Evolutionary conservation across 2,329 filamentous ascomycete genomes (phyloP).

Genomic region (Penicillium digitatum): DNA sequence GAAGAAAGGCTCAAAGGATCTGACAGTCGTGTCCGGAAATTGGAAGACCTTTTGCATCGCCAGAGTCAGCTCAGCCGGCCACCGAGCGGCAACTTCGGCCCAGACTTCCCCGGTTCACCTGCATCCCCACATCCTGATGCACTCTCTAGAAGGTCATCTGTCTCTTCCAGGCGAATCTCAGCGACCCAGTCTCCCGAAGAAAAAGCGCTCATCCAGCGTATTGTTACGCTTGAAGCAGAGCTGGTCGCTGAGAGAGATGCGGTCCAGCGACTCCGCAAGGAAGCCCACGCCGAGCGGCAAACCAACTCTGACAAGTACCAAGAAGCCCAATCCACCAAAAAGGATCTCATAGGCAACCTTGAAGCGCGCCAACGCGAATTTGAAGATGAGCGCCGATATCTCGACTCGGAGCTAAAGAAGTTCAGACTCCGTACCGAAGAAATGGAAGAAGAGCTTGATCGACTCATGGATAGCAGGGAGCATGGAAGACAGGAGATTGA

Average conservation of each 20-base stretch:
- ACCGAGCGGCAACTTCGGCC: constrained; percentile 48
- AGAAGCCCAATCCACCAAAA: constrained; percentile 86
- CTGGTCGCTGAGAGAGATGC: constrained; percentile 68
- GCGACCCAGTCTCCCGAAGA: constrained; percentile 58
- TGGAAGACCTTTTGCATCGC: constrained; percentile 88
- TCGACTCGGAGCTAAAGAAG: constrained; percentile 74
- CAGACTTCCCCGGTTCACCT: constrained; percentile 40
- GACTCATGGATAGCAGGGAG: constrained; percentile 75
- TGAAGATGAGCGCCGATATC: constrained; percentile 72
- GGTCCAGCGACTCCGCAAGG: constrained; percentile 63
- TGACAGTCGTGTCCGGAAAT: constrained; percentile 80
- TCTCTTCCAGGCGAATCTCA: constrained; percentile 59
- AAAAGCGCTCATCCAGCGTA: constrained; percentile 58
- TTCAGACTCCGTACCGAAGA: constrained; percentile 78
- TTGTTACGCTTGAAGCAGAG: constrained; percentile 71
- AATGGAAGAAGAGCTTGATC: constrained; percentile 85
- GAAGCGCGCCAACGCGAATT: constrained; percentile 89
- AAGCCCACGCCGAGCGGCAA: constrained; percentile 59
- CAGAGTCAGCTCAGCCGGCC: constrained; percentile 60
- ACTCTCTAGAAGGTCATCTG: constrained; percentile 56
- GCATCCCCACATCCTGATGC: constrained; percentile 42
- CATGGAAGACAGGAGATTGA: constrained; percentile 71
- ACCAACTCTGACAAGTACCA: constrained; percentile 64
- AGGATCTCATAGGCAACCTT: constrained; percentile 90
- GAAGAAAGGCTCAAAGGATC: constrained; percentile 75